Evolutionary conservation across 192 early-diverging fungal species (phyloP).

Genomic region (Dispira parvispora): DNA sequence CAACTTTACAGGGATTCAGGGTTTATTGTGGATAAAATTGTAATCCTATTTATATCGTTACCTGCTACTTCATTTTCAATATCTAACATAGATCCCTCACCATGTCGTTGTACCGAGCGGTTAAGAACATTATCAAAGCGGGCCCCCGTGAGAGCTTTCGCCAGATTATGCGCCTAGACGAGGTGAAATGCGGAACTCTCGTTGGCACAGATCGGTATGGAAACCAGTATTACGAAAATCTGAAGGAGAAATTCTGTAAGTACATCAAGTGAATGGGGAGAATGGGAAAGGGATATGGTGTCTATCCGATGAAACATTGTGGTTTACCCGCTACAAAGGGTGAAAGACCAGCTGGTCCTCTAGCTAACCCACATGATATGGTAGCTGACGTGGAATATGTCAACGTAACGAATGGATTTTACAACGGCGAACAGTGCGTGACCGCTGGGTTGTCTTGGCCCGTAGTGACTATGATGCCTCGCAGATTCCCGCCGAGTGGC

Average conservation of each 20-base stretch:
- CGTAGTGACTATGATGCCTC: conserved; percentile 35
- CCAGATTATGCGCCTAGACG: conserved; percentile 27
- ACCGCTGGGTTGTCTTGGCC: conserved; percentile 58
- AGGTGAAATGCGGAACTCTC: conserved; percentile 47
- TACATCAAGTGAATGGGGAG: neutral
- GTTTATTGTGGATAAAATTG: too few species aligned
- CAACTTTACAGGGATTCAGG: too few species aligned
- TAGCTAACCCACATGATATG: too few species aligned
- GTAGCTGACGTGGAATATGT: too few species aligned
- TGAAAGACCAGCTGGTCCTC: too few species aligned
- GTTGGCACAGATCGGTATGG: conserved; percentile 55
- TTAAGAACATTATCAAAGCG: conserved; percentile 21
- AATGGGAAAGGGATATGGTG: too few species aligned
- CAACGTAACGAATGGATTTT: too few species aligned
- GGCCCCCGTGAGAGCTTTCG: conserved; percentile 27
- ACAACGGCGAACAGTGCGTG: conserved; percentile 30
- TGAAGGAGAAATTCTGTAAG: conserved; percentile 31
- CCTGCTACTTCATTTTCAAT: too few species aligned
- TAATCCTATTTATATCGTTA: too few species aligned
- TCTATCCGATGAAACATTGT: too few species aligned
- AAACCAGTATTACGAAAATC: conserved; percentile 61
- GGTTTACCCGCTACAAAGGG: too few species aligned
- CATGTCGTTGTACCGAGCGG: conserved; percentile 25
- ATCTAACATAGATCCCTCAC: neutral
- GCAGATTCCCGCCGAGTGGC: conserved; percentile 54